Conservation (phyloP, 2,329 filamentous ascomycete species). For the Colletotrichum ledebouriae region DNA sequence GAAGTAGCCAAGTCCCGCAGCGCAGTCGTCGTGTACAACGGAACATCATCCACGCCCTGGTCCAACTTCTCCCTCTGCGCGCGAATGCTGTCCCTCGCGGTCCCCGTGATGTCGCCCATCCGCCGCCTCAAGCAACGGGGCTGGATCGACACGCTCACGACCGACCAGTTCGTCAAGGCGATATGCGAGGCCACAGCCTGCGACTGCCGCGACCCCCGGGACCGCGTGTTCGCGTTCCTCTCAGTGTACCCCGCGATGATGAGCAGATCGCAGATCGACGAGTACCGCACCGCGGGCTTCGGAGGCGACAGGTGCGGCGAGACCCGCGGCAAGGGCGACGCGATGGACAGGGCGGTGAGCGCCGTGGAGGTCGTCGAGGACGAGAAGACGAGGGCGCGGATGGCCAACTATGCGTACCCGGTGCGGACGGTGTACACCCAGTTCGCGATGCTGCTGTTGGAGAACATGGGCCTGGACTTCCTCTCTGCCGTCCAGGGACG, state of each 20-base stretch:
- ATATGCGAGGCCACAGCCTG: slow-evolving; percentile 10
- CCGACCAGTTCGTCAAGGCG: slow-evolving; percentile 21
- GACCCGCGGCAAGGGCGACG: not conserved
- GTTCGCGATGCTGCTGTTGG: slow-evolving; percentile 15
- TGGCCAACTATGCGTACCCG: not conserved
- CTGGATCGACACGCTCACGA: slow-evolving; percentile 10
- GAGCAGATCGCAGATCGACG: slow-evolving; percentile 4
- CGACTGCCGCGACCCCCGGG: not conserved
- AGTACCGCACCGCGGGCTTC: not conserved
- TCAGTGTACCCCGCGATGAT: slow-evolving; percentile 21
- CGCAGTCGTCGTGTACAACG: slow-evolving; percentile 7
- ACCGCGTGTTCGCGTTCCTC: slow-evolving; percentile 25
- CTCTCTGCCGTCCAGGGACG: slow-evolving; percentile 20
- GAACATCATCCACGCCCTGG: not conserved
- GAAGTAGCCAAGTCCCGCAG: slow-evolving; percentile 10
- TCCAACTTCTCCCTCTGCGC: slow-evolving; percentile 22
- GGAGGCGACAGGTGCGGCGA: not conserved
- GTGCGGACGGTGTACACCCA: slow-evolving; percentile 7
- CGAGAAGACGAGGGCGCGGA: not conserved
- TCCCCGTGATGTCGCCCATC: slow-evolving; percentile 6
- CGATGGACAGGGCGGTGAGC: not conserved
- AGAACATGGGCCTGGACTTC: slow-evolving; percentile 12
- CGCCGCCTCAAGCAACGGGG: not conserved
- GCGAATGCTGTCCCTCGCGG: not conserved
- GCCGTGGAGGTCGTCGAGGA: not conserved